These are phyloP conservation scores for Tricladium varicosporioides DNA, from an alignment of 2,329 filamentous ascomycete species.

Conservation along the genomic window DNA sequence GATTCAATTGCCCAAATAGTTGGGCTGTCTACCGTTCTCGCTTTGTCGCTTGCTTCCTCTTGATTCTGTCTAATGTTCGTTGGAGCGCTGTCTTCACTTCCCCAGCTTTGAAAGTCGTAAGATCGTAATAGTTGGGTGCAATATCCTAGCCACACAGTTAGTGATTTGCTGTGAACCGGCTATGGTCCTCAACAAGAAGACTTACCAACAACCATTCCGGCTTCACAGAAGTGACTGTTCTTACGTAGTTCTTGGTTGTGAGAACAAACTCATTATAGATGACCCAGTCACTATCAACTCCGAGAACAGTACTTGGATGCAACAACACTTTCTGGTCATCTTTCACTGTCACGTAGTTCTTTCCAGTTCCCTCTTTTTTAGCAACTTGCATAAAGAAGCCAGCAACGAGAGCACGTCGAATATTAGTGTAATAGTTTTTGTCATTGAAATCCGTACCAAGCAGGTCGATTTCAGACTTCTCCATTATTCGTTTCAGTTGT, in stretches of 20 bases:
- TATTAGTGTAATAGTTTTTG: slow-evolving; percentile 98
- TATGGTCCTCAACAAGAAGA: slow-evolving; percentile 21
- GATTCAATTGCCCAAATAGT: neutral
- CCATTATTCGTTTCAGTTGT: slow-evolving; percentile 96
- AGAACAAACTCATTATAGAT: slow-evolving; percentile 98
- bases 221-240: slow-evolving; percentile 86
- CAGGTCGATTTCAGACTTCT: slow-evolving; percentile 81
- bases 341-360: slow-evolving; percentile 93
- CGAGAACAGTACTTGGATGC: slow-evolving; percentile 88
- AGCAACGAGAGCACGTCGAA: slow-evolving; percentile 83
- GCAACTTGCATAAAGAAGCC: slow-evolving; percentile 99
- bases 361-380: slow-evolving; percentile 84
- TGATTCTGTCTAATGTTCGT: slow-evolving; percentile 57
- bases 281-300: slow-evolving; percentile 91
- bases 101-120: slow-evolving; percentile 78
- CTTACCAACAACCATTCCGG: slow-evolving; percentile 91
- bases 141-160: slow-evolving; percentile 69
- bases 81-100: slow-evolving; percentile 73
- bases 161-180: slow-evolving; percentile 11
- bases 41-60: slow-evolving; percentile 45
- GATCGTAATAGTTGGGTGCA: slow-evolving; percentile 87
- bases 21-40: slow-evolving; percentile 19
- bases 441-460: slow-evolving; percentile 87
- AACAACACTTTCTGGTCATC: slow-evolving; percentile 92
- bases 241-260: slow-evolving; percentile 96